These are phyloP conservation scores for Meyerozyma smithsonii DNA, from an alignment of 1,139 yeast species.

Conservation along the genomic window DNA sequence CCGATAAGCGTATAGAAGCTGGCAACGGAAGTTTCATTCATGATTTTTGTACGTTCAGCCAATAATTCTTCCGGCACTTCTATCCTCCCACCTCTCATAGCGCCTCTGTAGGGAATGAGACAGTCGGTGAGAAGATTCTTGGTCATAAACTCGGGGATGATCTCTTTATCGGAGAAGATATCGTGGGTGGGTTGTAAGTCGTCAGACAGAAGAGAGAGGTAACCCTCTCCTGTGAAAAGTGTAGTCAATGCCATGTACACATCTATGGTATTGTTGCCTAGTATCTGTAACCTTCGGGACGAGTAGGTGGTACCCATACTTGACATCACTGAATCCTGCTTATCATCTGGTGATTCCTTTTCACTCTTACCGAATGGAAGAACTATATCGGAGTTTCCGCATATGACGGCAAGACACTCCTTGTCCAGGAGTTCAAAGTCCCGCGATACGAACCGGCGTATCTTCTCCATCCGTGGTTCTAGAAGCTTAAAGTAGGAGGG, in stretches of 20 bases:
- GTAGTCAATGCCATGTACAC: slow-evolving; percentile 18
- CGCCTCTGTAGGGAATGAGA: slow-evolving; percentile 30
- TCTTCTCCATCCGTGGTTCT: not conserved
- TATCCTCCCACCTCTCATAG: slow-evolving; percentile 16
- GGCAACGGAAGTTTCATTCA: slow-evolving; percentile 27
- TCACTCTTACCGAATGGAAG: not conserved
- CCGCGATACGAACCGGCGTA: slow-evolving; percentile 8
- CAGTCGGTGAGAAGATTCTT: slow-evolving; percentile 21
- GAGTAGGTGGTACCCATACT: slow-evolving; percentile 9
- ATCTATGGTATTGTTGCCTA: slow-evolving; percentile 19
- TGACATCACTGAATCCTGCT: too few relatives aligned
- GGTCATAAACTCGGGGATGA: slow-evolving; percentile 33
- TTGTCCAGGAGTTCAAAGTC: slow-evolving; percentile 8
- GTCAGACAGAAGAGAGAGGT: slow-evolving; percentile 23
- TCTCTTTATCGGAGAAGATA: slow-evolving; percentile 17
- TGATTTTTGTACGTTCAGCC: slow-evolving; percentile 12
- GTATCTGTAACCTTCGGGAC: slow-evolving; percentile 17
- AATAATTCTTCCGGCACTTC: slow-evolving; percentile 11
- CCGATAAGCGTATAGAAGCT: slow-evolving; percentile 41
- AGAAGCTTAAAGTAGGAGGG: not conserved
- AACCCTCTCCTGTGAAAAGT: slow-evolving; percentile 23
- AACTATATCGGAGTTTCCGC: slow-evolving; percentile 9
- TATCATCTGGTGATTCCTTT: too few relatives aligned
- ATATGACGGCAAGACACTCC: slow-evolving; percentile 9
- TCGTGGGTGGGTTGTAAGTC: slow-evolving; percentile 21